Evolutionary conservation across 108 stramenopile species (phyloP), one percentile per base, ranked within the genome.

Genomic region (Pelagomonas calceolata): DNA sequence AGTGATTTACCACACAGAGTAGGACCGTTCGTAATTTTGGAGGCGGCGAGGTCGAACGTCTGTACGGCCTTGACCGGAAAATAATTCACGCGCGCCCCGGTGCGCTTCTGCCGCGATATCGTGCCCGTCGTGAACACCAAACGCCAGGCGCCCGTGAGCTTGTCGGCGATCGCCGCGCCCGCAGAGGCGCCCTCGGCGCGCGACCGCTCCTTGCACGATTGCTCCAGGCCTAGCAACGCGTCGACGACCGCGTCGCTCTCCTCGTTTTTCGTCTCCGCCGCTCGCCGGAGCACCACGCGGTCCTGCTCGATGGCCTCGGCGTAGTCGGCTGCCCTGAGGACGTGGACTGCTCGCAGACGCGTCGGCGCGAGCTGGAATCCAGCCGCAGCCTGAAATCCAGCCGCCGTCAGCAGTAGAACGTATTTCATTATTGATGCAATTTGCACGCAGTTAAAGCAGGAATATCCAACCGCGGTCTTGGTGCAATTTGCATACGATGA

Each of bases 101-200:
- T 69, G 73, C 79, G 84, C 35, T 89, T 68, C 77, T 95, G 91
- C 14, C 90, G 86, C 34, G 91, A 79, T 35, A 82, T 79, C 21
- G 92, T 92, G 0, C 94, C 94, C 0, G 94, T 95, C 26, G 94
- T 95, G 82, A 95, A 95, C 64, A 95, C 82, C 18, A 95, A 78
- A 66, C 88, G 85, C 94, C 94, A 95, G 67, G 82, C 80, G 45
- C 91, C 91, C 21, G 77, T 74, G 63, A 89, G 76, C 33, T 85
- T 17, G 21, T 16, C 51, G 51, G 29, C 21, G 21, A 26, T 60
- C 51, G 21, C 21, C 51, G 51, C 51, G 14, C 14, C 44, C 44
- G 44, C 44, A n/a, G n/a, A n/a, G 14, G 10, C 44, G 44, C 14
- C 14, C 14, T 45, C 44, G 44, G 44, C 44, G 44, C 44, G 44